Evolutionary conservation across 805 yeast genomes (phyloP), one percentile per base, ranked within the genome.

Genomic region (Pichia cephalocereana): DNA sequence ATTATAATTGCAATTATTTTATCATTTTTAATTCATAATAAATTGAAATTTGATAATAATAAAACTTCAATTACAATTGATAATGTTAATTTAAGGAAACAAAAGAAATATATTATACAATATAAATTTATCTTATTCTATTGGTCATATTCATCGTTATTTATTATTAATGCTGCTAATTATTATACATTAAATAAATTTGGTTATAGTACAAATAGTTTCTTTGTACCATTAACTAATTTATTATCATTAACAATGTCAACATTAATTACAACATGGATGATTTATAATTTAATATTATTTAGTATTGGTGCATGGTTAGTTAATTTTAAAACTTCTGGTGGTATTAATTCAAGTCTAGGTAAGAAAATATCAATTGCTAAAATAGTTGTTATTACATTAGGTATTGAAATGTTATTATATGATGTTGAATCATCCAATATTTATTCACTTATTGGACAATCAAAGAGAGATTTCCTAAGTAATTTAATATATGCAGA

Each of bases 201-300:
- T 34, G 67, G 66, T n/a, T 63, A 67, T 46, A 44, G 39, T 10
- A 52, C 56, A 15, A 47, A 54, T 23, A 49, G 52, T n/a, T 34
- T 62, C 19, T 14, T 46, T 4, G 46, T 57, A 38, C 56, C 62
- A 2, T 15, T 60, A 2, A 46, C 57, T 12, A 54, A 57, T 46
- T 55, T 64, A 30, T 14, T 54, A 10, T 51, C 55, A 17, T 47
- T 65, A 30, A 19, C 54, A 0, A 47, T 52, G 15, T 57, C 58
- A 38, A 58, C 70, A 0, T 10, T 58, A 7, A 53, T 63, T 23
- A 52, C 61, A 9, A 55, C 56, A 14, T 67, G 70, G 70, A 40
- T 63, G 10, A 46, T 63, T 18, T 65, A 67, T 51, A 62, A 63
- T 46, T 44, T 63, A 12, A 48, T 66, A 54, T 40, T 66, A 40